Evolutionary conservation across 345 rosid species (phyloP).

Genomic region (Citrus hindsii): DNA sequence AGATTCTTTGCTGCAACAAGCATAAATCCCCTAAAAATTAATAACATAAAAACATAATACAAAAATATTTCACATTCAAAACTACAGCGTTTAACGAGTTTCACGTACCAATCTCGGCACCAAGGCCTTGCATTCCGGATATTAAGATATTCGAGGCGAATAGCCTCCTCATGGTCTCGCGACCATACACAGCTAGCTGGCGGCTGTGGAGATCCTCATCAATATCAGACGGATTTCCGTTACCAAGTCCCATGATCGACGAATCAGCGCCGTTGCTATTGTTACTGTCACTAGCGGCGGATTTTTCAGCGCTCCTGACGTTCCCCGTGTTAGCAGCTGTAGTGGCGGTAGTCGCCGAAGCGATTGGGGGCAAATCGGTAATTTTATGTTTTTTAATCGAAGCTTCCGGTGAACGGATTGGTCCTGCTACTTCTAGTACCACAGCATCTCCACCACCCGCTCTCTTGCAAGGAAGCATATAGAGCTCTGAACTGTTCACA

Average conservation of each 20-base stretch:
- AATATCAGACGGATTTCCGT: conserved; percentile 38
- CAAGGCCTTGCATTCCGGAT: conserved; percentile 71
- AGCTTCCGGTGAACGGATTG: conserved; percentile 6
- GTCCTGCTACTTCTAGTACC: conserved; percentile 16
- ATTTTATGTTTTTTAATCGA: conserved; percentile 3
- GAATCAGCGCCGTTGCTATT: conserved; percentile 5
- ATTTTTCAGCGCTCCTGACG: conserved; percentile 8
- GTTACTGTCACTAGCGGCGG: background rate
- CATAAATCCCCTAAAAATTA: background rate
- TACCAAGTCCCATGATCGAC: conserved; percentile 32
- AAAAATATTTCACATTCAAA: background rate
- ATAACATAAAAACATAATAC: background rate
- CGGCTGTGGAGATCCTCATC: conserved; percentile 81
- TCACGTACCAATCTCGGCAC: conserved; percentile 65
- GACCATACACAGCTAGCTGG: conserved; percentile 77
- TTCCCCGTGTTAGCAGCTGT: conserved; percentile 18
- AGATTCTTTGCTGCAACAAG: conserved; percentile 75
- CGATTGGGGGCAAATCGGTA: conserved; percentile 7
- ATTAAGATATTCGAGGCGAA: conserved; percentile 63
- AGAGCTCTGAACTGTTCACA: conserved; percentile 29
- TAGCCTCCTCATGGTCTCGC: conserved; percentile 72
- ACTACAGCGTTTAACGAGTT: background rate
- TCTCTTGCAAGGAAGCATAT: conserved; percentile 42
- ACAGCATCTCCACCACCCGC: conserved; percentile 29
- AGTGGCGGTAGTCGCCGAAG: conserved; percentile 8